A percentile compares a stretch with the other conserved stretches of the same genome.
phyloP scores from a whole-genome alignment of 176 grass and related monocot species.

The Phoenix dactylifera region DNA sequence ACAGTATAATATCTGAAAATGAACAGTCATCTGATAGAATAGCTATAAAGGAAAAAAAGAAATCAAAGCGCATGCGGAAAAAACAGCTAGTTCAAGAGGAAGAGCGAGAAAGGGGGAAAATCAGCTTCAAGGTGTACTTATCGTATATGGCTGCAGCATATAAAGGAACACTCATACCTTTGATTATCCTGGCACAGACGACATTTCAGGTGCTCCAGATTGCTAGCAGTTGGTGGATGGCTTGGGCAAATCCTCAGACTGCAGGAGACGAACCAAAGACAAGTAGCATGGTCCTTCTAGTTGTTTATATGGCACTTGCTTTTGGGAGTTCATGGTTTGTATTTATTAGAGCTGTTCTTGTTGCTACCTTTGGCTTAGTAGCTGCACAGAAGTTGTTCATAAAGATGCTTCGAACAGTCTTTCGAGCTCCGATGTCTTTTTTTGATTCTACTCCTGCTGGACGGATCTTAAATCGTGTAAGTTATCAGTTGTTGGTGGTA shows the following conservation, averaged over 20 bases:
- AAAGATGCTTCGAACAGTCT: slow-evolving; percentile 85
- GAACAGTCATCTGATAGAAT: slow-evolving; percentile 21
- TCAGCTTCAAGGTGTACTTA: slow-evolving; percentile 87
- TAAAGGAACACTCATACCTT: slow-evolving; percentile 77
- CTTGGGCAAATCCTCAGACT: slow-evolving; percentile 93
- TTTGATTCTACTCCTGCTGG: slow-evolving; percentile 80
- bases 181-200: slow-evolving; percentile 78
- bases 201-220: slow-evolving; percentile 97
- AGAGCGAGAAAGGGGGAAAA: slow-evolving; percentile 84
- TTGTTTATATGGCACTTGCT: slow-evolving; percentile 94
- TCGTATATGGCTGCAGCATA: slow-evolving; percentile 96
- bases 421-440: slow-evolving; percentile 80
- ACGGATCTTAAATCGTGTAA: slow-evolving; percentile 68
- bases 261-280: slow-evolving; percentile 76
- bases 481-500: background rate
- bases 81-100: slow-evolving; percentile 68
- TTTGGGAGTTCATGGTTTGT: slow-evolving; percentile 95
- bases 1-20: slow-evolving; percentile 43
- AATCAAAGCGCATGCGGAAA: slow-evolving; percentile 24
- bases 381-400: slow-evolving; percentile 86
- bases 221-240: slow-evolving; percentile 99
- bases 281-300: slow-evolving; percentile 54
- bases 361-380: slow-evolving; percentile 96
- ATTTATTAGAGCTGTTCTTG: slow-evolving; percentile 91
- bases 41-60: slow-evolving; percentile 35